Evolutionary conservation across 2,329 filamentous ascomycete species (phyloP), one percentile per base, ranked within the genome.

Genomic region (Xylariomycetidae sp.): DNA sequence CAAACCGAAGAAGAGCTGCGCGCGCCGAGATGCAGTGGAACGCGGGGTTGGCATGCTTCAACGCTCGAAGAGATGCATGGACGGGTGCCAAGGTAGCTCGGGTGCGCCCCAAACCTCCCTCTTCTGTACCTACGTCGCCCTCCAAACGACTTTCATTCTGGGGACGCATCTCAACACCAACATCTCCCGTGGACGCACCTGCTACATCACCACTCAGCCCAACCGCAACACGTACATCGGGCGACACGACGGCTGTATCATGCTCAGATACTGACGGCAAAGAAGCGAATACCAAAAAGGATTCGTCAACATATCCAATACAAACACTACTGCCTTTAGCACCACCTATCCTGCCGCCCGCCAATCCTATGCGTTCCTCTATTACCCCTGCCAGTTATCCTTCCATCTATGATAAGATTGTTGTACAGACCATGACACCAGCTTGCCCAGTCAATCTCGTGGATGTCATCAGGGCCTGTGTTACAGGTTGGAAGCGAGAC

Each of bases 401-500:
- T 0, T 85, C 83, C 29, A 86, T 97, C 36, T 96, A 94, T 66
- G 83, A 85, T 54, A 95, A 95, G 62, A 83, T 95, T 31, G 80
- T 96, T 26, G 59, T 88, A 1, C 82, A 90, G 51, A 76, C 72
- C 23, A 74, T 92, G 44, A 86, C 88, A 3, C 90, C 90, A 0
- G 82, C 84, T 2, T 86, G 94, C 12, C 90, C 90, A 4, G 84
- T 96, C 52, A 96, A 95, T 49, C 74, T 97, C 1, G 66, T 73
- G 18, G 87, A 94, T 49, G 81, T 96, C 65, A 78, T 86, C 15
- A 74, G 79, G 8, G 79, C 86, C 10, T 85, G 90, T 45, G 88
- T 97, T 1, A 73, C 83, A 17, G 90, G 90, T 27, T 96, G 90
- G 90, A 94, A 94, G 59, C 74, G 86, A 25, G 87, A 92, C 50